Evolutionary conservation across 192 early-diverging fungal genomes (phyloP).

Genomic region (Dimargaris cristalligena): DNA sequence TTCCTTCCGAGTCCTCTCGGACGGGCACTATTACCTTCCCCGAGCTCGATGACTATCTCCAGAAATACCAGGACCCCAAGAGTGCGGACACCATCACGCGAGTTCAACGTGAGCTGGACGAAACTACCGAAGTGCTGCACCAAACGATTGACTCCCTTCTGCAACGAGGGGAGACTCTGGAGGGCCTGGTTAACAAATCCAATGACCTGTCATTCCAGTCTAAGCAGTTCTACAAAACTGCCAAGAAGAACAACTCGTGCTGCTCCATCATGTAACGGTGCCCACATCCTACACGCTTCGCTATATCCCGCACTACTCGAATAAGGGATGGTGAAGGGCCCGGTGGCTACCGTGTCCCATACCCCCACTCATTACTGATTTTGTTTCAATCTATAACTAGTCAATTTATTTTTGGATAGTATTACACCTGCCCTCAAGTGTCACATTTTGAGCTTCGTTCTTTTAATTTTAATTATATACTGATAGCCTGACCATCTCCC

Average conservation of each 20-base stretch:
- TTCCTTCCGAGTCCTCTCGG: slow-evolving; percentile 22
- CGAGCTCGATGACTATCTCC: slow-evolving; percentile 51
- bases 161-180: slow-evolving; percentile 77
- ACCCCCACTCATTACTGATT: too few relatives aligned
- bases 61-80: slow-evolving; percentile 81
- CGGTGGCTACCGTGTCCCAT: too few relatives aligned
- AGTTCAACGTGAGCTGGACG: slow-evolving; percentile 90
- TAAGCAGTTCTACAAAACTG: slow-evolving; percentile 94
- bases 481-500: too few relatives aligned
- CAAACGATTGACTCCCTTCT: slow-evolving; percentile 86
- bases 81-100: slow-evolving; percentile 80
- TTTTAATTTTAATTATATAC: too few relatives aligned
- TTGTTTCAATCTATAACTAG: too few relatives aligned
- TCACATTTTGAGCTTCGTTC: too few relatives aligned
- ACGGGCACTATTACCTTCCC: slow-evolving; percentile 35
- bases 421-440: too few relatives aligned
- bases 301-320: too few relatives aligned
- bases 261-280: slow-evolving; percentile 30
- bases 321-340: too few relatives aligned
- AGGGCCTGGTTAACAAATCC: slow-evolving; percentile 65
- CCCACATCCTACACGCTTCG: too few relatives aligned
- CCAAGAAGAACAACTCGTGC: slow-evolving; percentile 56
- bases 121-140: slow-evolving; percentile 88
- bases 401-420: too few relatives aligned
- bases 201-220: slow-evolving; percentile 75